Conservation (phyloP, 2,329 filamentous ascomycete species). For the Fusarium mangiferae region DNA sequence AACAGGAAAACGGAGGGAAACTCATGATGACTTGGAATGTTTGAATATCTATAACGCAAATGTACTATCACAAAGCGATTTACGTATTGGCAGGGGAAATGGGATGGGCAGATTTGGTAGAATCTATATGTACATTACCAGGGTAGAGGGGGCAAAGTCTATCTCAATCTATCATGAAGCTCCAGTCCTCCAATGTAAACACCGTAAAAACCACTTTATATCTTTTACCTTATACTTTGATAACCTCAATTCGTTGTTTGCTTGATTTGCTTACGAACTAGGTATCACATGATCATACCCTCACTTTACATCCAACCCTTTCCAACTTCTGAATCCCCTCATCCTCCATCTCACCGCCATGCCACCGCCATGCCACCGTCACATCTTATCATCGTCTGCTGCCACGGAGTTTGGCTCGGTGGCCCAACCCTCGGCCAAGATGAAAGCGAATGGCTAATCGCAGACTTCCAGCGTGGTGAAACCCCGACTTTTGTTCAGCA, state of each 20-base stretch:
- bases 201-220: not conserved
- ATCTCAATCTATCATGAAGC: slow-evolving; percentile 13
- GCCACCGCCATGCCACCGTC: slow-evolving; percentile 43
- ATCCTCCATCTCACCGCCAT: slow-evolving; percentile 19
- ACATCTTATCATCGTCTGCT: slow-evolving; percentile 82
- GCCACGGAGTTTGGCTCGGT: slow-evolving; percentile 81
- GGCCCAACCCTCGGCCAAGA: slow-evolving; percentile 62
- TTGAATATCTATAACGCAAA: slow-evolving; percentile 21
- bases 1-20: slow-evolving; percentile 1
- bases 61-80: slow-evolving; percentile 36
- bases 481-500: slow-evolving; percentile 83
- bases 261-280: not conserved
- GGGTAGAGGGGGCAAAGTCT: slow-evolving; percentile 10
- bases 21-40: slow-evolving; percentile 16
- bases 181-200: not conserved
- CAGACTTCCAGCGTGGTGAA: slow-evolving; percentile 81
- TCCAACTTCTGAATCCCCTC: slow-evolving; percentile 21
- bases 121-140: slow-evolving; percentile 27
- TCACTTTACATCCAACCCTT: not conserved
- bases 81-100: slow-evolving; percentile 12
- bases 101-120: slow-evolving; percentile 3
- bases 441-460: slow-evolving; percentile 77
- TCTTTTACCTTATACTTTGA: not conserved
- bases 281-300: slow-evolving; percentile 46
- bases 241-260: not conserved